Base-by-base conservation (phyloP, 78 protist genomes). In the Bodo saltans region DNA sequence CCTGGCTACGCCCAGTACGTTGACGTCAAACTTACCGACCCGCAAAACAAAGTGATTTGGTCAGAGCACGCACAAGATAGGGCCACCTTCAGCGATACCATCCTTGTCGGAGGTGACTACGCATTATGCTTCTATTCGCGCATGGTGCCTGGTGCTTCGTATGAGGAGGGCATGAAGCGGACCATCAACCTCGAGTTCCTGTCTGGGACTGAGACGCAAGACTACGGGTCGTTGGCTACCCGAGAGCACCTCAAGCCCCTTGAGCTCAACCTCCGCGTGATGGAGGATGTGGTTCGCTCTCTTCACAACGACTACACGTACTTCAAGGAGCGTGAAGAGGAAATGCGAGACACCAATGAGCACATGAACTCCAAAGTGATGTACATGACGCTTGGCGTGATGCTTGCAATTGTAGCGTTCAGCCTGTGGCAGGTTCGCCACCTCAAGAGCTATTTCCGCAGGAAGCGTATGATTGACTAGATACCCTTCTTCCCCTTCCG, bases 261-360 rank as follows among this genome's bases (percentile, higher is more conserved):
- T 3, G 88, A 85, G 30, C 38, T 85, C 23, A 60, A 85, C 47
- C 88, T 85, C 21, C 1, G 86, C 29, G 38, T 74, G 69, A 85
- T 85, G 85, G 88, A 85, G 30, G 88, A 85, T 72, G 34, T 21
- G 27, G 79, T 85, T 39, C 12, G 70, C 11, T 34, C 83, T 1
- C 82, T 85, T 28, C 73, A 85, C 37, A 34, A 74, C 3, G 88
- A 85, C 27, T 85, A 81, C 85, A 29, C 30, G 28, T 85, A 85
- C 75, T 80, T 85, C 68, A 85, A 79, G 84, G 83, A 73, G 33
- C 72, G 89, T n/a, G 89, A 86, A 21, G 37, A 40, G 42, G 74
- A 81, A 8, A 83, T 79, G 89, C 21, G 89, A 1, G 73, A 81
- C 75, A 80, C 85, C 78, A 73, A 41, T 17, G 33, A 73, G 17